Percentiles rank a stretch among this genome's conserved stretches.
Evolutionary conservation across 75 land plant genomes (phyloP).

Genomic region (Adiantum capillusveneris): DNA sequence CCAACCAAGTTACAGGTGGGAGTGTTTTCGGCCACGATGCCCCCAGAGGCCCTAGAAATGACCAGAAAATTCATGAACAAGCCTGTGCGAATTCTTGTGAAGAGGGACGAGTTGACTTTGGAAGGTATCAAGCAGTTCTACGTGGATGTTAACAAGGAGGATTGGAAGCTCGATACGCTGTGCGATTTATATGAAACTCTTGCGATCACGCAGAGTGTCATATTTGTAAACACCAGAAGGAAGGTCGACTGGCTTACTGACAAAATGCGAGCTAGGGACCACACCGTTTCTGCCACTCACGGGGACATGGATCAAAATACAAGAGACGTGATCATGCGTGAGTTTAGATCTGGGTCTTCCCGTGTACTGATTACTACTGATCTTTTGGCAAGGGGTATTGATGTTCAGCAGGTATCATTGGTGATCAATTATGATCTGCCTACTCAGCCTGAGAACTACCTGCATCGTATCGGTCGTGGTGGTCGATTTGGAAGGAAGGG

Average conservation of each 20-base stretch:
- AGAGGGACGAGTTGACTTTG: constrained; percentile 48
- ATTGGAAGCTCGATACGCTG: constrained; percentile 46
- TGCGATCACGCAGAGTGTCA: constrained; percentile 73
- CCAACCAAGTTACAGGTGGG: constrained; percentile 55
- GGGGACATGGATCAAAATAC: constrained; percentile 72
- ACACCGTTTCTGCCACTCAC: constrained; percentile 62
- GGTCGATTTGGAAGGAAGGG: constrained; percentile 70
- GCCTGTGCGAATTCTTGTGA: constrained; percentile 58
- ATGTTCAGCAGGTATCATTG: constrained; percentile 75
- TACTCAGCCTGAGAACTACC: constrained; percentile 79
- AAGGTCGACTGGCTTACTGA: constrained; percentile 68
- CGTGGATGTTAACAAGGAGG: constrained; percentile 41
- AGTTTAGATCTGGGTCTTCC: constrained; percentile 73
- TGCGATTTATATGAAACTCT: constrained; percentile 54
- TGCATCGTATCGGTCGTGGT: constrained; percentile 79
- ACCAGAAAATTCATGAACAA: constrained; percentile 68
- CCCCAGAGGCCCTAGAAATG: constrained; percentile 65
- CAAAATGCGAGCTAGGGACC: constrained; percentile 50
- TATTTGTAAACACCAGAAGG: constrained; percentile 54
- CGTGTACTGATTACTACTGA: constrained; percentile 72
- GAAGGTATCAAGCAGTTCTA: too few relatives aligned
- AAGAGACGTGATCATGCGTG: constrained; percentile 65
- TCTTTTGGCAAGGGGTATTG: constrained; percentile 67
- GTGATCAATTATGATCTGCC: constrained; percentile 78
- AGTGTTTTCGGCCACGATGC: constrained; percentile 64